Base-by-base conservation (phyloP, 176 grass and related monocot species). In the Phoenix dactylifera region DNA sequence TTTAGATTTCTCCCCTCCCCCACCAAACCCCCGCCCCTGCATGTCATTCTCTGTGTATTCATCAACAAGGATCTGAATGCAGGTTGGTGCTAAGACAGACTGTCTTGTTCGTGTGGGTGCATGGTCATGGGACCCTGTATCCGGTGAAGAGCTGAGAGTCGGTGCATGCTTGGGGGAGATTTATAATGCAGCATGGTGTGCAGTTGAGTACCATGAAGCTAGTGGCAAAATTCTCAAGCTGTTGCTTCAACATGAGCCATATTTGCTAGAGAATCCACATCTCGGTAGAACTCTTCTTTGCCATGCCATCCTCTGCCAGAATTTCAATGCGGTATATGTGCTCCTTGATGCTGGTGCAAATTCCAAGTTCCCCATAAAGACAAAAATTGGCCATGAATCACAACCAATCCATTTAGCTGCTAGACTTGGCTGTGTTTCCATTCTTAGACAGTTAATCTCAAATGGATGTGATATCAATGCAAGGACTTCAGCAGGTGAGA, bases 251-350 rank as follows among this genome's bases (percentile, higher is more conserved):
- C 71, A 72, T 71, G 80, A 72, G 50, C 84, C 79, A 49, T 67
- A 59, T 74, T 64, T 87, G 59, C 63, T 87, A 49, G 84, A 81
- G 30, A 78, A 64, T 17, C 74, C 84, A 58, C 67, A 67, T 64
- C 67, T 77, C 18, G 84, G 79, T 65, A 63, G 84, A 54, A 82
- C 76, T 57, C 75, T 79, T 71, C 79, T 87, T 68, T 82, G 78
- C 57, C 84, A 87, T 32, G 84, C 84, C 39, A 82, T 87, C 49
- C 75, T 87, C 57, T 87, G 84, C 62, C 75, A 80, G 71, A 87
- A 87, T 35, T 66, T 71, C 18, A 68, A 76, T 72, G 78, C 79
- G 18, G 79, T 82, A 24, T 39, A 26, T 58, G 51, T 63, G n/a
- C 84, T 87, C 20, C 74, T 87, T 16, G 51, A 66, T 56, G 59